Evolutionary conservation across 768 basidiomycete genomes (phyloP).

Genomic region (Suillus luteus): DNA sequence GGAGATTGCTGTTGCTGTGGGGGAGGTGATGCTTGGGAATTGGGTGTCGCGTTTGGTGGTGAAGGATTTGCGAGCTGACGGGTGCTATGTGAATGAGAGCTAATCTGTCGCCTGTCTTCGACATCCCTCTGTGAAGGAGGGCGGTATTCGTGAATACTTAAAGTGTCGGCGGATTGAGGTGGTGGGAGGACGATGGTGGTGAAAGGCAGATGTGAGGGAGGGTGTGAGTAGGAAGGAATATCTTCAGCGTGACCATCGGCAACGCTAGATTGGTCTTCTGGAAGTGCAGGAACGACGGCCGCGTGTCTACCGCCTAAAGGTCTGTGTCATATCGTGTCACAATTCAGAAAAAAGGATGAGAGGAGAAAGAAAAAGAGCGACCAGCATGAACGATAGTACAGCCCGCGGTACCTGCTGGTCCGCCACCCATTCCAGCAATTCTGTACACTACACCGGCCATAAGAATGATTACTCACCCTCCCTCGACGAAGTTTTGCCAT

Average conservation of each 20-base stretch:
- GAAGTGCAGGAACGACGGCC: conserved; percentile 77
- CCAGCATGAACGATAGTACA: conserved; percentile 12
- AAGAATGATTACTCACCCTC: conserved; percentile 60
- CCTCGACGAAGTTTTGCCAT: conserved; percentile 85
- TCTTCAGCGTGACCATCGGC: conserved; percentile 28
- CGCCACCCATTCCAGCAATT: conserved; percentile 5
- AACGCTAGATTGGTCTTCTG: conserved; percentile 57
- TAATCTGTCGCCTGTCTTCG: conserved; percentile 23
- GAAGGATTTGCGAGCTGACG: conserved; percentile 22
- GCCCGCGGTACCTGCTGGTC: conserved; percentile 7
- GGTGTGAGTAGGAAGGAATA: conserved; percentile 22
- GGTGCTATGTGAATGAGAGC: conserved; percentile 16
- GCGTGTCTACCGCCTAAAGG: conserved; percentile 81
- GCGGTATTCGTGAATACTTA: conserved; percentile 36
- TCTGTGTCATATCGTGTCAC: conserved; percentile 45
- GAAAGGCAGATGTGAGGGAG: conserved; percentile 27
- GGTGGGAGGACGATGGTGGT: conserved; percentile 35
- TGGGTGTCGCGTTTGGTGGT: conserved; percentile 25
- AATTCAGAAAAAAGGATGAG: conserved; percentile 34
- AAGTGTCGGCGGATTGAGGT: conserved; percentile 27
- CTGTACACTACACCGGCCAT: conserved; percentile 3
- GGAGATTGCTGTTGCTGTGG: conserved; percentile 27
- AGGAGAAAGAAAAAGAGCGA: conserved; percentile 23
- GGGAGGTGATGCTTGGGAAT: conserved; percentile 21
- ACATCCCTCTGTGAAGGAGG: conserved; percentile 26